Base-by-base conservation (phyloP, 306 rosid genomes). In the Fragaria nilgerrensis region DNA sequence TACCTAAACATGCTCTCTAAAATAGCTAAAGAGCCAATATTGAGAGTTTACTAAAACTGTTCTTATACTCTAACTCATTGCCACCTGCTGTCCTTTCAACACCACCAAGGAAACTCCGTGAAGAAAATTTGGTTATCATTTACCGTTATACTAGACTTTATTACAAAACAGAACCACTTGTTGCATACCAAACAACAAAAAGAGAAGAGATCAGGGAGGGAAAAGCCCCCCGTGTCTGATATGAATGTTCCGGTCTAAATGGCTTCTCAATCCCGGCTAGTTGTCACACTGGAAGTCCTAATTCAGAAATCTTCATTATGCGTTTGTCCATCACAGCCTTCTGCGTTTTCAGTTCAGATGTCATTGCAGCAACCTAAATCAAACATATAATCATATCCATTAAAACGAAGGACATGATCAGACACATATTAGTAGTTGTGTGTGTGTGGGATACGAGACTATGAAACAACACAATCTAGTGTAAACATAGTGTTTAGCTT, bases 321-420 rank as follows among this genome's bases (percentile, higher is more conserved):
- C 85, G 85, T 77, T 88, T 92, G 85, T 92, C 83, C 79, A 92
- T 78, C 55, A 34, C 74, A 77, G 68, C 74, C 81, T 87, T 86
- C 81, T 89, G 93, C 37, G 74, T 81, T 87, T 88, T 92, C 76
- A 94, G 73, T 78, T 23, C 68, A 48, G 94, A 87, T 36, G 85
- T 65, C 82, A 92, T 65, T 13, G 96, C 86, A 80, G 98, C 98
- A 78, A 90, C 95, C 98, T 94, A 64, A 58, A 25, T n/a, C 27
- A 17, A 17, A 48, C 55, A 20, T 52, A 6, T 52, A 6, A 34
- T 27, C 37, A 72, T 44, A 63, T 66, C 20, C 45, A 65, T 65
- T 6, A 65, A 19, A 37, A 13, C 9, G 68, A 77, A 27, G 67
- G 39, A 27, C 37, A 61, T 7, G 29, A 27, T 4, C 19, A 61